These are phyloP conservation scores for Colletotrichum gigasporum DNA, from an alignment of 2,329 filamentous ascomycete genomes.

Conservation along the genomic window DNA sequence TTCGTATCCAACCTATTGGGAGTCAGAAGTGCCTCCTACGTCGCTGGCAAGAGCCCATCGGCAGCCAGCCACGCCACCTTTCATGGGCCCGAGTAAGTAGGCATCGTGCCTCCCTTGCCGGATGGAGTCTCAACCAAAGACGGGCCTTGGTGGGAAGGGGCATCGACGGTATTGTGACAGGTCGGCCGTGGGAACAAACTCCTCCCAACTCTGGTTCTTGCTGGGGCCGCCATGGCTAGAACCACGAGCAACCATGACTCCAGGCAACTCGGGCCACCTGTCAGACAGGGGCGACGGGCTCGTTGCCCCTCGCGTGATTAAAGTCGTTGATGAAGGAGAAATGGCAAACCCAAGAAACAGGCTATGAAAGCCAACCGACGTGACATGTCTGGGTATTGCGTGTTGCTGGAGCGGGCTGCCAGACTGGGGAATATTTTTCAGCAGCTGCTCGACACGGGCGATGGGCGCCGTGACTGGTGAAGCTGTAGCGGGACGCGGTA, in stretches of 20 bases:
- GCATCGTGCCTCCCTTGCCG: too few relatives aligned
- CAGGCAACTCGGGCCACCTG: not conserved
- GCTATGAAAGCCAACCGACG: slow-evolving; percentile 9
- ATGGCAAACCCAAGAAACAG: not conserved
- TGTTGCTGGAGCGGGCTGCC: not conserved
- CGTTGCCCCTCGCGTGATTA: slow-evolving; percentile 18
- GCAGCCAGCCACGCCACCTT: too few relatives aligned
- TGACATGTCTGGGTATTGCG: not conserved
- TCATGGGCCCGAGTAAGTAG: too few relatives aligned
- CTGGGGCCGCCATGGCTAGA: not conserved
- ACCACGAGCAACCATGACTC: not conserved
- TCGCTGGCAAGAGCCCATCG: too few relatives aligned
- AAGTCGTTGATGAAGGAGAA: slow-evolving; percentile 2
- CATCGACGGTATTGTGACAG: slow-evolving; percentile 9
- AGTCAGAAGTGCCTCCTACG: too few relatives aligned
- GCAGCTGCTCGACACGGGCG: slow-evolving; percentile 10
- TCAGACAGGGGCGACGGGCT: not conserved
- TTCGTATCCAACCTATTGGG: too few relatives aligned
- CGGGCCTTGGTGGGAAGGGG: too few relatives aligned
- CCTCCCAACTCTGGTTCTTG: slow-evolving; percentile 1
- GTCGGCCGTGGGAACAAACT: not conserved
- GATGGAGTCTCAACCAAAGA: too few relatives aligned
- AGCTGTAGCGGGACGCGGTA: slow-evolving; percentile 11
- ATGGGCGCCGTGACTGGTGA: slow-evolving; percentile 22
- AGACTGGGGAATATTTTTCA: slow-evolving; percentile 10